Evolutionary conservation across 2,329 filamentous ascomycete genomes (phyloP).

Genomic region (Chaetomium olivaceum): DNA sequence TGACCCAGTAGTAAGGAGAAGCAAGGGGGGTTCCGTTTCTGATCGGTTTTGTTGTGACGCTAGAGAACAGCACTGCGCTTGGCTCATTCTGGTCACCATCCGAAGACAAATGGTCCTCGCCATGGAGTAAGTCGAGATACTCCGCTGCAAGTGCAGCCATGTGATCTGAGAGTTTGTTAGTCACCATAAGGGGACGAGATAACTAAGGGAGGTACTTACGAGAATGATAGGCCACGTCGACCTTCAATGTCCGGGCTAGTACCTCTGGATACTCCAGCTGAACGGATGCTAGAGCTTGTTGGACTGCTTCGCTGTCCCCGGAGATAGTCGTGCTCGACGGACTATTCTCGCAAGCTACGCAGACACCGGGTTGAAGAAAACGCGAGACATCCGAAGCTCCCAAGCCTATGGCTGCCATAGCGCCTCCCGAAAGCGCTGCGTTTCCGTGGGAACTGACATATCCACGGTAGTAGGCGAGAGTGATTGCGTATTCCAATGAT

Average conservation of each 20-base stretch:
- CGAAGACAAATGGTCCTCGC: background rate
- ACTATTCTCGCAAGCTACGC: constrained; percentile 39
- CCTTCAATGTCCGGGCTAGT: constrained; percentile 9
- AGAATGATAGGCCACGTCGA: constrained; percentile 42
- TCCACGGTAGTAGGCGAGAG: constrained; percentile 45
- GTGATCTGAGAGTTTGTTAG: background rate
- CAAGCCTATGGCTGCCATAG: constrained; percentile 26
- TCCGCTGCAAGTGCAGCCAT: constrained; percentile 12
- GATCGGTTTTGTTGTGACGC: constrained; percentile 13
- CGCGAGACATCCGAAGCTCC: constrained; percentile 1
- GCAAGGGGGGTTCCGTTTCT: constrained; percentile 6
- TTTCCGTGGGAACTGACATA: background rate
- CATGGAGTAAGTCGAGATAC: constrained; percentile 17
- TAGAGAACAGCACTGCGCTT: constrained; percentile 14
- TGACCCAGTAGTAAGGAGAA: constrained; percentile 36
- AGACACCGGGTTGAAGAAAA: background rate
- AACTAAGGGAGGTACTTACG: constrained; percentile 9
- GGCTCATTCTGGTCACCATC: background rate
- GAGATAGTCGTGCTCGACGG: constrained; percentile 37
- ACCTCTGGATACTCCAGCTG: constrained; percentile 19
- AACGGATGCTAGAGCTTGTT: constrained; percentile 31
- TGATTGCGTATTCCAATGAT: constrained; percentile 40
- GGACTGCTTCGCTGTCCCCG: constrained; percentile 35
- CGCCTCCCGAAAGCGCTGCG: background rate
- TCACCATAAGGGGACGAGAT: background rate